These are phyloP conservation scores for Beauveria sp. DNA, from an alignment of 2,329 filamentous ascomycete genomes.

Conservation along the genomic window DNA sequence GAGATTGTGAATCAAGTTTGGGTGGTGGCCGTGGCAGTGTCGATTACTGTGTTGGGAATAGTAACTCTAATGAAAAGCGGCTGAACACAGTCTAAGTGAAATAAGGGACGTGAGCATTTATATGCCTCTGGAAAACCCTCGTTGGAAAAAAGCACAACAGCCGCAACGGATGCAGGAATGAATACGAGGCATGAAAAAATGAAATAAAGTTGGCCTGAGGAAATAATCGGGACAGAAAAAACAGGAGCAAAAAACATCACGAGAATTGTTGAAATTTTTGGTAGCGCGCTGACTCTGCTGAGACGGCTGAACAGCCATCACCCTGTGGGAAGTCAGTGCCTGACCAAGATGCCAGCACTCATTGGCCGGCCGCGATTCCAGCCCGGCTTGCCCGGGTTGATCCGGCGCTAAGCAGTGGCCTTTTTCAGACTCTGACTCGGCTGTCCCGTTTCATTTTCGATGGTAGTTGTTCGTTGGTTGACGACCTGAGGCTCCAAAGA, in stretches of 20 bases:
- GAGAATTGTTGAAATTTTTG: neutral
- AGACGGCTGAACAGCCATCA: neutral
- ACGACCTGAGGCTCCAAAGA: constrained; percentile 3
- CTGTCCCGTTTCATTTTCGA: constrained; percentile 9
- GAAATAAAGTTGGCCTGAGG: neutral
- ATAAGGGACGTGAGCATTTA: neutral
- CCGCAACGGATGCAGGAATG: neutral
- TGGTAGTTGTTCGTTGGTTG: neutral
- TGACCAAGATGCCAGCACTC: neutral
- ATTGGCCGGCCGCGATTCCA: neutral
- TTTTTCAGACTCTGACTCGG: neutral
- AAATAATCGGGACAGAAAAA: neutral
- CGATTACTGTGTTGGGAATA: neutral
- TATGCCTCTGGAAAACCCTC: neutral
- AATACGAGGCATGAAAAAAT: neutral
- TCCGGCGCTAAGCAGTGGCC: neutral
- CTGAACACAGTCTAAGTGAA: neutral
- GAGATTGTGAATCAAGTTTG: constrained; percentile 1
- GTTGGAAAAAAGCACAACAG: neutral
- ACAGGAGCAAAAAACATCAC: neutral
- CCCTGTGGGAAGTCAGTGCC: neutral
- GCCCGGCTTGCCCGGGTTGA: constrained; percentile 8
- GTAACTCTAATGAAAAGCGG: neutral
- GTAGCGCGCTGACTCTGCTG: neutral
- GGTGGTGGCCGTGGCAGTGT: neutral